Evolutionary conservation across 78 protist genomes (phyloP).

Genomic region (Pigoraptor vietnamica): DNA sequence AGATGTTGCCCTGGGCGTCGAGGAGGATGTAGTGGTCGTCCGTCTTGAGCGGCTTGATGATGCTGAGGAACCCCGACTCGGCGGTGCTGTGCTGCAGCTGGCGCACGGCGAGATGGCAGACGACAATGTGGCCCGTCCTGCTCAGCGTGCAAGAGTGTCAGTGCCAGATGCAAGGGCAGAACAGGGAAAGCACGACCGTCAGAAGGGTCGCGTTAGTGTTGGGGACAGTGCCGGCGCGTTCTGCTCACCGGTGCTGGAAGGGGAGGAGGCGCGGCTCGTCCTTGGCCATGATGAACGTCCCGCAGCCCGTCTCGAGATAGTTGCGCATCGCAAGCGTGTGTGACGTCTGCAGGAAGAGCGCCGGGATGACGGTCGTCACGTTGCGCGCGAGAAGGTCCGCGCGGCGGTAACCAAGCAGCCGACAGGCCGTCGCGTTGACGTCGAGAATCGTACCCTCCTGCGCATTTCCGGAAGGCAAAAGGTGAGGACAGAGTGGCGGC

Average conservation of each 20-base stretch:
- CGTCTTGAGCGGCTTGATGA: background rate
- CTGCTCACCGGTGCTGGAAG: background rate
- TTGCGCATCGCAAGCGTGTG: background rate
- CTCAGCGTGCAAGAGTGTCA: background rate
- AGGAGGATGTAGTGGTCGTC: background rate
- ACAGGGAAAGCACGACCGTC: no score
- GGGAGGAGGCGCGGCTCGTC: background rate
- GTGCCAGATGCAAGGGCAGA: no score
- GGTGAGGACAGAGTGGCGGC: no score
- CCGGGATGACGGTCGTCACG: background rate
- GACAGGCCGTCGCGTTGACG: background rate
- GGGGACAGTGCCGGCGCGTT: background rate
- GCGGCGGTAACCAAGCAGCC: background rate
- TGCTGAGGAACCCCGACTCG: background rate
- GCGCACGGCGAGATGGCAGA: background rate
- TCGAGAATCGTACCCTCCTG: background rate
- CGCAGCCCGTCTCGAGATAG: background rate
- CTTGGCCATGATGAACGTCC: background rate
- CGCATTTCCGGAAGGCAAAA: no score
- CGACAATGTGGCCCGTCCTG: background rate
- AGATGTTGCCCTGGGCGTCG: background rate
- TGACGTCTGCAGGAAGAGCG: background rate
- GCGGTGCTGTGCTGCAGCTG: background rate
- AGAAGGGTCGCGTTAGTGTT: no score
- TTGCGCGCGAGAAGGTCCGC: background rate